Evolutionary conservation across 805 yeast species (phyloP), one percentile per base, ranked within the genome.

Genomic region (Barnettozyma wickerhamii): DNA sequence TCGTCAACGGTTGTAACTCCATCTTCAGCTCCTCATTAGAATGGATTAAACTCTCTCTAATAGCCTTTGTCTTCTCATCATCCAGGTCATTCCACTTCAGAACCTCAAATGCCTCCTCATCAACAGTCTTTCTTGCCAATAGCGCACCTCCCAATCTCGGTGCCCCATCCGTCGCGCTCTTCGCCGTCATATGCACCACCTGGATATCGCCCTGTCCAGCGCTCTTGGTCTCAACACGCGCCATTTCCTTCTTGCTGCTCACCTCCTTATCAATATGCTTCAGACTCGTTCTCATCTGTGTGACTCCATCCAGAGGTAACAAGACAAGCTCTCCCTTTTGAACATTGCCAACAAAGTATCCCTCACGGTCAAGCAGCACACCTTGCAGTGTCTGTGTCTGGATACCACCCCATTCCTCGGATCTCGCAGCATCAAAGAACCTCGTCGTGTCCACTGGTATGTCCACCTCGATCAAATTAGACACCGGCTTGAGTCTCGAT

Each of bases 251-350:
- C 40, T 64, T 71, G 42, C 66, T 66, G 43, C 71, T 76, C 45
- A 63, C 56, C 40, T 71, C 64, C 30, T 72, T 79, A 57, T 89
- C 95, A 32, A 89, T 77, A 56, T 90, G 86, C 48, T 73, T 75
- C 64, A 93, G 87, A 51, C 75, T 74, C 3, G 97, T 93, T 50
- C 96, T 73, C 45, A 93, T 60, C 60, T 91, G 97, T 0, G 83
- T 76, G 0, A 84, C 76, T 17, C 78, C 71, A 27, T 77, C 74
- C 2, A 90, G 68, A 1, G 91, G 85, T 1, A 76, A 62, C 45
- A 91, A 59, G 37, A 84, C 77, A 7, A 88, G 53, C 51, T 72
- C 78, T 14, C 72, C 74, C 23, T 74, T 64, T 29, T 59, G 52
- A 30, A 73, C 60, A 34, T 64, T 60, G 0, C 74, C 77, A 10